A percentile compares a stretch with the other conserved stretches of the same genome.
Evolutionary conservation across 78 protist genomes (phyloP).

Genomic region (Neovahlkampfia damariscottae): DNA sequence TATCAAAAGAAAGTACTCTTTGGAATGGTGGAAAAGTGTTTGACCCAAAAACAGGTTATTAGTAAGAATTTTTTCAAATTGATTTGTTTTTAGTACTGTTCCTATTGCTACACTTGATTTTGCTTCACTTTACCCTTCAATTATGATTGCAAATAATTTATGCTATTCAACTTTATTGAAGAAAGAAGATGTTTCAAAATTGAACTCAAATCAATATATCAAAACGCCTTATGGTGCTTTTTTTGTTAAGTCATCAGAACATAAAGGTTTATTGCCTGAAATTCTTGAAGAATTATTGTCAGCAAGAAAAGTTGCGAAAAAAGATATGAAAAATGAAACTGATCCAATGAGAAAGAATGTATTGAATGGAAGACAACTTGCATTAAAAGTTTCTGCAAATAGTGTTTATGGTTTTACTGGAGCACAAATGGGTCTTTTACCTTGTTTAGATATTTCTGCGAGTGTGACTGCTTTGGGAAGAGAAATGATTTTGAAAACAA

Average conservation of each 20-base stretch:
- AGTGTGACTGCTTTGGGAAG: conserved; percentile 97
- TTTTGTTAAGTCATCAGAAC: conserved; percentile 47
- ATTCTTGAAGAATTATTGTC: conserved; percentile 85
- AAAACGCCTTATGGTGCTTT: conserved; percentile 61
- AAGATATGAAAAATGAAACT: conserved; percentile 65
- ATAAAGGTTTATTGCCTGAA: conserved; percentile 89
- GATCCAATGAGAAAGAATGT: conserved; percentile 87
- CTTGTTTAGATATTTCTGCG: conserved; percentile 87
- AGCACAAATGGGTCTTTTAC: conserved; percentile 94
- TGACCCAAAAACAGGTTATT: conserved; percentile 76
- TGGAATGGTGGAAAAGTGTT: conserved; percentile 65
- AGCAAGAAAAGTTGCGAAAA: conserved; percentile 92
- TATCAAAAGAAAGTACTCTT: neutral
- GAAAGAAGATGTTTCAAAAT: neutral
- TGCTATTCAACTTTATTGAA: conserved; percentile 91
- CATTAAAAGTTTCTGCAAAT: conserved; percentile 95
- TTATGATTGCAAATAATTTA: conserved; percentile 99
- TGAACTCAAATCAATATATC: conserved; percentile 5
- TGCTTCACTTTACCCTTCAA: conserved; percentile 97
- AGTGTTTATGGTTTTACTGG: conserved; percentile 99
- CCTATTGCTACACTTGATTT: conserved; percentile 98
- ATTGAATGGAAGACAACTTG: conserved; percentile 97
- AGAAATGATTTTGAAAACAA: conserved; percentile 90
- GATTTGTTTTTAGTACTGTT: too few species aligned
- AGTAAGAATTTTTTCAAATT: conserved; percentile 36